Evolutionary conservation across 345 rosid genomes (phyloP).

Genomic region (Geranium rotundifolium): DNA sequence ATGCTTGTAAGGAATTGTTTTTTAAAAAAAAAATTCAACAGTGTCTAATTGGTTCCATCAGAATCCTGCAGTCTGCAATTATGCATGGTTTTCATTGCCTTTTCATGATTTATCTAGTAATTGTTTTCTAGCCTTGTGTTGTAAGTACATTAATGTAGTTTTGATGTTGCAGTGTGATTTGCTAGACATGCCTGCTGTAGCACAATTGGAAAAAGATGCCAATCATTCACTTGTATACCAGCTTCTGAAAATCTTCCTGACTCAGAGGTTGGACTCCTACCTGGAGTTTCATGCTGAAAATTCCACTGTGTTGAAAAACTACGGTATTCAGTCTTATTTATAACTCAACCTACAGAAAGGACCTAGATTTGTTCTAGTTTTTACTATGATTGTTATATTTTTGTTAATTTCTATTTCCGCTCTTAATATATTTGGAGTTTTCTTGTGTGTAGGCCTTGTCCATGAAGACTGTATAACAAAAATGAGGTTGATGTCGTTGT

Average conservation of each 20-base stretch:
- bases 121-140: conserved; percentile 1
- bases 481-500: conserved; percentile 78
- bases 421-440: not conserved
- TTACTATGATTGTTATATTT: not conserved
- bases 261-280: conserved; percentile 71
- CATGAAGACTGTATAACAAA: conserved; percentile 80
- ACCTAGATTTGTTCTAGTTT: not conserved
- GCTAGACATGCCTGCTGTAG: conserved; percentile 78
- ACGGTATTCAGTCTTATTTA: conserved; percentile 33
- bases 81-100: not conserved
- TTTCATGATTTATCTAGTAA: not conserved
- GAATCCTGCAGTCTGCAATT: not conserved
- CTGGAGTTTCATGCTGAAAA: conserved; percentile 65
- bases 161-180: conserved; percentile 67
- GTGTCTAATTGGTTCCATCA: no score
- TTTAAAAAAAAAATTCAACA: no score
- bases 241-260: conserved; percentile 73
- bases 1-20: no score
- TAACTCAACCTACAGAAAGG: not conserved
- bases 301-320: conserved; percentile 51
- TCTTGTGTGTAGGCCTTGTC: conserved; percentile 44
- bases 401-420: not conserved
- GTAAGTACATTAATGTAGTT: not conserved
- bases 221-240: conserved; percentile 59
- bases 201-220: conserved; percentile 72